Percentiles rank a stretch among this genome's conserved stretches.
Conservation (phyloP, 1,284 basidiomycete species). For the Marasmius fiardii region DNA sequence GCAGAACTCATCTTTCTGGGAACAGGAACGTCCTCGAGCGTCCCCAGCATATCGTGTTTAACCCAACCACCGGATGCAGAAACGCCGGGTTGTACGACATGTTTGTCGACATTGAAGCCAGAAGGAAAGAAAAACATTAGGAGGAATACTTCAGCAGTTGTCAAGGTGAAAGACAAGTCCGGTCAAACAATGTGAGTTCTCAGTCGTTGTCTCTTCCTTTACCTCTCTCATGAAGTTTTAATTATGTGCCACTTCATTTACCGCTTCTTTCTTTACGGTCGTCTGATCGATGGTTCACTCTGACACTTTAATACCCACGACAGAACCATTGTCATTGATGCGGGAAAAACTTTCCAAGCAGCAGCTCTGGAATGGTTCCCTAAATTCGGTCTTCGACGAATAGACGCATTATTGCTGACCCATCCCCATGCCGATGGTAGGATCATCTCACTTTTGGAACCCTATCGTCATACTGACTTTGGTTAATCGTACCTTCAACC, state of each 20-base stretch:
- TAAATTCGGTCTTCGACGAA: constrained; percentile 64
- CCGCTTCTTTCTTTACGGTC: background rate
- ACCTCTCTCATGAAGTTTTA: background rate
- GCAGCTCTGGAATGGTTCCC: constrained; percentile 81
- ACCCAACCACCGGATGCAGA: constrained; percentile 45
- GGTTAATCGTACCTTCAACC: constrained; percentile 14
- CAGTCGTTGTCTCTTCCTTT: background rate
- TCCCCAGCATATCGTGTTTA: constrained; percentile 64
- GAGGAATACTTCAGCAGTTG: constrained; percentile 69
- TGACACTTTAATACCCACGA: background rate
- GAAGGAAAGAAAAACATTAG: constrained; percentile 74
- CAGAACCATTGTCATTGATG: constrained; percentile 76
- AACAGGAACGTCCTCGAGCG: constrained; percentile 69
- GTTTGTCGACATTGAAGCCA: constrained; percentile 59
- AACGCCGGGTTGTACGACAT: constrained; percentile 52
- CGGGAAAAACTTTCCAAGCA: constrained; percentile 77
- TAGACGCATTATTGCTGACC: constrained; percentile 77
- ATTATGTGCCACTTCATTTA: background rate
- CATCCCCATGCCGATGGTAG: constrained; percentile 78
- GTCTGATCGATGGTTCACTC: background rate
- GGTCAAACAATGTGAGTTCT: constrained; percentile 24
- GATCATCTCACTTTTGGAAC: constrained; percentile 21
- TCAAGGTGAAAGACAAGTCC: constrained; percentile 50
- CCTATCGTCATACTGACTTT: constrained; percentile 3
- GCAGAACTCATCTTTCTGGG: constrained; percentile 71